phyloP scores from a whole-genome alignment of 768 basidiomycete species.

The Lentinula aciculospora region DNA sequence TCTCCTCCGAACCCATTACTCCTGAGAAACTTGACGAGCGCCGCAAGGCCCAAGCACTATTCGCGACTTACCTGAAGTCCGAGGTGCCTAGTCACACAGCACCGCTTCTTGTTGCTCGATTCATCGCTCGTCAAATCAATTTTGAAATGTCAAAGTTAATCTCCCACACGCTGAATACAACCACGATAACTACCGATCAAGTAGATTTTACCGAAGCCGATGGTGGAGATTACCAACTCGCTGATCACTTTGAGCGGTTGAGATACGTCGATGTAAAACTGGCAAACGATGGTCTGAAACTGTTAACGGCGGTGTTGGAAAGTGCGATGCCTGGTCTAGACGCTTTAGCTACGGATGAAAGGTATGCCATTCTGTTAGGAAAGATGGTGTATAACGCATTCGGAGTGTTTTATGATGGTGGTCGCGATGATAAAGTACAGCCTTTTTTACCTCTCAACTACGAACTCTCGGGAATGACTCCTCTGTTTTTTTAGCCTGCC shows the following conservation, averaged over 20 bases:
- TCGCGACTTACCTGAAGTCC: conserved; percentile 49
- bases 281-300: conserved; percentile 39
- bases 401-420: conserved; percentile 63
- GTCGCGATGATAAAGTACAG: conserved; percentile 66
- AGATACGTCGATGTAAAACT: conserved; percentile 56
- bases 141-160: conserved; percentile 57
- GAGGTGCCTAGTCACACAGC: conserved; percentile 33
- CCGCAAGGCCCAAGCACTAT: conserved; percentile 52
- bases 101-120: conserved; percentile 61
- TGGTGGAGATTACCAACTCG: conserved; percentile 51
- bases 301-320: conserved; percentile 51
- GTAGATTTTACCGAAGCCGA: conserved; percentile 44
- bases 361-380: conserved; percentile 54
- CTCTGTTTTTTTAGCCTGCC: conserved; percentile 37
- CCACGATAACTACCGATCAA: conserved; percentile 16
- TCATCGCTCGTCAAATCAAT: conserved; percentile 68
- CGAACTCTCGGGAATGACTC: background rate
- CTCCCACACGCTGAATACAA: conserved; percentile 8
- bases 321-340: conserved; percentile 68
- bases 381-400: conserved; percentile 76
- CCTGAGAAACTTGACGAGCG: conserved; percentile 37
- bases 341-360: conserved; percentile 60
- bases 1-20: conserved; percentile 22
- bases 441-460: conserved; percentile 1
- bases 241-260: conserved; percentile 74